Base-by-base conservation (phyloP, 2,329 filamentous ascomycete species). In the Cadophora gregata region DNA sequence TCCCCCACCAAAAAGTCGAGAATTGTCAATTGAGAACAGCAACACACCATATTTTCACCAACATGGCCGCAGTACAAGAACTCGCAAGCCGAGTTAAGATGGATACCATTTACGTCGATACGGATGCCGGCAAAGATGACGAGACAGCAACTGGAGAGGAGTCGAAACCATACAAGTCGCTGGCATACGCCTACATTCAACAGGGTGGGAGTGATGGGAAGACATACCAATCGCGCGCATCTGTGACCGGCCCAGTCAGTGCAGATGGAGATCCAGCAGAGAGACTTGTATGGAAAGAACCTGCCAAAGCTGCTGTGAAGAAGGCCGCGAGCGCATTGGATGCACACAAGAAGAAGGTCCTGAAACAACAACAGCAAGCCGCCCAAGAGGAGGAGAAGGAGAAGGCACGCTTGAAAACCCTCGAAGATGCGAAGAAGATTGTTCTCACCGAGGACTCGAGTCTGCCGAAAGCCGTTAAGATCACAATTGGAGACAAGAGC, bases 361-460 rank as follows among this genome's bases (percentile, higher is more conserved):
- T 87, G 73, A 93, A 93, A 81, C 91, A 91, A 79, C 85, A 90
- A 72, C 90, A 93, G 76, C 81, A 88, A 70, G 90, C 88, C 64
- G 88, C 90, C 55, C 86, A 89, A 64, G 88, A 93, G 79, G 88
- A 89, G 75, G 88, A 93, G 79, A 89, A 91, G 78, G 87, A 89
- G 69, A 87, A 89, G 72, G 89, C 90, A 76, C 87, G 90, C 63
- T 83, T 89, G 70, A 86, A 87, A 77, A 85, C 79, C 73, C 83
- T 96, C 36, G 93, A 96, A 77, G 91, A 94, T 73, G 91, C 92
- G 42, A 94, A 93, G 84, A 92, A 92, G 80, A 85, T 95, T 70
- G 81, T 90, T 66, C 83, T 92, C 36, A 78, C 78, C 73, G 90
- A 96, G 79, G 91, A 96, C 74, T 72, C 82, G 58, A 89, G 88